Base-by-base conservation (phyloP, 208 protist species). In the Crithidia mellificae region DNA sequence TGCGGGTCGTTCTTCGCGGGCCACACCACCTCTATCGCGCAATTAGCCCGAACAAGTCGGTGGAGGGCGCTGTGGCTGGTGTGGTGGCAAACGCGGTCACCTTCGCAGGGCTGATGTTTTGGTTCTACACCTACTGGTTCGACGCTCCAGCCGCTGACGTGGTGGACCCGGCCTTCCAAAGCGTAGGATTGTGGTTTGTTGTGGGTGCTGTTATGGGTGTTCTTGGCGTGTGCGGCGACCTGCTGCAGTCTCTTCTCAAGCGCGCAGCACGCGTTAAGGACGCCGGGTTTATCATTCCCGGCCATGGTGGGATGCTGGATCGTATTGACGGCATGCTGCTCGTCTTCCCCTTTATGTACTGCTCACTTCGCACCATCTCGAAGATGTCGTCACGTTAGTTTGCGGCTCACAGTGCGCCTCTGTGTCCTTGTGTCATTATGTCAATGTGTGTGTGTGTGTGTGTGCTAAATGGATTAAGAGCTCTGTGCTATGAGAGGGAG, bases 231-330 rank as follows among this genome's bases (percentile, higher is more conserved):
- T 69, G 90, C 22, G 93, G 93, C 4, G 93, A 97, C 56, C 71
- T 97, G 43, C 63, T 93, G 24, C 87, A 97, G 74, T 96, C 90
- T 7, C 74, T 96, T 9, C 65, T 96, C 22, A 97, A 97, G 83
- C 86, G 93, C 51, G 69, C 78, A 15, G 89, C 88, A 6, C 68
- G 71, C 8, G 80, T 97, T 43, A 97, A 97, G 72, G 93, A 97
- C 52, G 72, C 87, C 7, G 91, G 91, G 7, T 70, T 81, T 34
- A 84, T 93, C 46, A 83, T 97, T 20, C 91, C 90, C 30, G 93
- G 90, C 4, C 91, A 97, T 63, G 91, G 93, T 53, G 93, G 91
- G 34, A 81, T 96, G 43, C 80, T 97, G n/a, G 91, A 97, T 63
- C 80, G 91, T 61, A 80, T 97, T 41, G 91, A 96, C 57, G 91